Percentiles rank a stretch among this genome's conserved stretches.
phyloP scores from a whole-genome alignment of 495 filamentous ascomycete species.

The Pyrenula aspistea region DNA sequence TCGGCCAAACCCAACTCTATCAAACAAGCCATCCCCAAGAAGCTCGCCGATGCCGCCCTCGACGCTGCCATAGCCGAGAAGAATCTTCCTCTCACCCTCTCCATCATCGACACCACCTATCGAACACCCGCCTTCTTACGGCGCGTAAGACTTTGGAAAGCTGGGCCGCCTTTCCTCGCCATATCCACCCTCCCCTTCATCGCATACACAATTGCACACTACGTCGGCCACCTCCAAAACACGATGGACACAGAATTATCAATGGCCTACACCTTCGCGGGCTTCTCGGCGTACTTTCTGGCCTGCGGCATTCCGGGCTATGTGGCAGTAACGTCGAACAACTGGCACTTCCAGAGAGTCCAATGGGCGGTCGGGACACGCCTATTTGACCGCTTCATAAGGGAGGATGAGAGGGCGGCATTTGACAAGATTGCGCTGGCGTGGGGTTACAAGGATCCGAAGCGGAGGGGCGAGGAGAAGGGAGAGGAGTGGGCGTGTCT shows the following conservation, averaged over 20 bases:
- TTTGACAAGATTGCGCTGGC: constrained; percentile 72
- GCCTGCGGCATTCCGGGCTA: constrained; percentile 68
- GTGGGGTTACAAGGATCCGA: constrained; percentile 81
- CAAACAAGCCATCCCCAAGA: constrained; percentile 56
- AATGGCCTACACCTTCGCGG: constrained; percentile 67
- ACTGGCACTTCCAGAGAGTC: constrained; percentile 90
- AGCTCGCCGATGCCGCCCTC: constrained; percentile 58
- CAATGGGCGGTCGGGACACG: constrained; percentile 75
- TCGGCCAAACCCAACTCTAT: constrained; percentile 53
- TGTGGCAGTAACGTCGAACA: constrained; percentile 72
- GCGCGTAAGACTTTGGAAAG: constrained; percentile 15
- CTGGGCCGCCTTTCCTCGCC: constrained; percentile 35
- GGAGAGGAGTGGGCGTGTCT: constrained; percentile 80
- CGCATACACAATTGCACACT: constrained; percentile 53
- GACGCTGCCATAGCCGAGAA: constrained; percentile 62
- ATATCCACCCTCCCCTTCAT: constrained; percentile 52
- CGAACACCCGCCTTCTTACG: constrained; percentile 55
- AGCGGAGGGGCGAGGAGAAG: constrained; percentile 76
- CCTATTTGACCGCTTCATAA: constrained; percentile 73
- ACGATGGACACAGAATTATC: constrained; percentile 59
- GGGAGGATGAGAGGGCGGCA: constrained; percentile 87
- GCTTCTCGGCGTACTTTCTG: constrained; percentile 67
- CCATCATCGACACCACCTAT: constrained; percentile 71
- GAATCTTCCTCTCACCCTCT: constrained; percentile 62
- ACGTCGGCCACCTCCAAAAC: constrained; percentile 46